Percentiles rank a stretch among this genome's conserved stretches.
phyloP scores from a whole-genome alignment of 75 land plant species.

The Azolla pinnata region DNA sequence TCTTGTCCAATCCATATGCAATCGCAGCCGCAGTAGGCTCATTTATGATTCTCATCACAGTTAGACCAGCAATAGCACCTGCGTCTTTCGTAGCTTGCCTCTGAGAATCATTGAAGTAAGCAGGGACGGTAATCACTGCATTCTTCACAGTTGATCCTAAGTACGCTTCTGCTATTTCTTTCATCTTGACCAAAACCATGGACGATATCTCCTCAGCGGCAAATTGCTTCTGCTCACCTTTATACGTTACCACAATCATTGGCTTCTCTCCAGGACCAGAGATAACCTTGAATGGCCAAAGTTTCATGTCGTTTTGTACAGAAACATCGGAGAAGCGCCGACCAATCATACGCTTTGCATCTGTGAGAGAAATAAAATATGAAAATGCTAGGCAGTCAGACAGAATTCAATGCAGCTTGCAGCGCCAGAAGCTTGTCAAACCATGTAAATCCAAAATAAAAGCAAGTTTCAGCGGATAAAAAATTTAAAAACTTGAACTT shows the following conservation, averaged over 20 bases:
- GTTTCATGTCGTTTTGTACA: slow-evolving; percentile 58
- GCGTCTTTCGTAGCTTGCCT: slow-evolving; percentile 72
- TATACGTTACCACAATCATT: slow-evolving; percentile 43
- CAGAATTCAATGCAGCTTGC: too few species aligned
- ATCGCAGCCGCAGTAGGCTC: slow-evolving; percentile 58
- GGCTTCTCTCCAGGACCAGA: slow-evolving; percentile 58
- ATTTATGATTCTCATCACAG: slow-evolving; percentile 44
- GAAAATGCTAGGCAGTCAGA: not conserved
- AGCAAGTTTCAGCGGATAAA: too few species aligned
- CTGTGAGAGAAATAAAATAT: slow-evolving; percentile 9
- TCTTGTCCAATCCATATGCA: slow-evolving; percentile 57
- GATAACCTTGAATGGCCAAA: slow-evolving; percentile 56
- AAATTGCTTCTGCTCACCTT: slow-evolving; percentile 58
- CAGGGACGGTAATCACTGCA: slow-evolving; percentile 65
- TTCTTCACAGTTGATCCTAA: slow-evolving; percentile 54
- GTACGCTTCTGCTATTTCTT: slow-evolving; percentile 53
- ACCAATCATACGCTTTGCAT: slow-evolving; percentile 67
- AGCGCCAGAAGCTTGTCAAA: too few species aligned
- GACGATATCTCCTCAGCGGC: slow-evolving; percentile 66
- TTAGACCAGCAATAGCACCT: slow-evolving; percentile 47
- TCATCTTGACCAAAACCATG: slow-evolving; percentile 59
- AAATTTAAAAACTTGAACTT: too few species aligned
- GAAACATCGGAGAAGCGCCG: slow-evolving; percentile 45
- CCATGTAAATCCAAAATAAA: too few species aligned
- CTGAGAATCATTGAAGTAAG: slow-evolving; percentile 72